Evolutionary conservation across 2,329 filamentous ascomycete genomes (phyloP), one percentile per base, ranked within the genome.

Genomic region (Cryphonectria nitschkei): DNA sequence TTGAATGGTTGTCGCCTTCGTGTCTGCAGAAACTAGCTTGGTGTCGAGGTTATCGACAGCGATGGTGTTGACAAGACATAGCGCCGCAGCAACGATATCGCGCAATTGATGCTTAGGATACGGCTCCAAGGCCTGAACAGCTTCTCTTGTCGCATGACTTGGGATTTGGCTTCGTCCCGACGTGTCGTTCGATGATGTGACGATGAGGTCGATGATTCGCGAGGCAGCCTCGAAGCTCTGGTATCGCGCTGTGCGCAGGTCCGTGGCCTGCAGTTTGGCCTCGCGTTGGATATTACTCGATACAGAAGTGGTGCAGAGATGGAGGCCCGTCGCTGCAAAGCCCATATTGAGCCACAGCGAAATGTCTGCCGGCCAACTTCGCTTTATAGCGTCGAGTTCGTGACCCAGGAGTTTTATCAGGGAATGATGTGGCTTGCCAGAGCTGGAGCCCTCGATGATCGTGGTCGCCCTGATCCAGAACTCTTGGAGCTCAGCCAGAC

Each of bases 401-500:
- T n/a, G 34, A 11, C 9, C 34, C 13, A 61, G 19, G 16, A 61
- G 58, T 19, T 39, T 39, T 9, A 22, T 9, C 32, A 61, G 2
- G 9, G 58, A 22, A 16, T 61, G 58, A 32, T 61, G 58, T 7
- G 58, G 19, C 34, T 61, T 34, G 58, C 58, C 58, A 7, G 58
- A 61, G 58, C 58, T 39, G 19, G 34, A n/a, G 16, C 19, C 58
- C 7, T 61, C 58, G 16, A 61, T 37, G 34, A 61, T 61, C 4
- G 58, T 61, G 58, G 58, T 61, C 8, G 32, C 16, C 22, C 34
- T 39, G 58, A 61, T 61, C 58, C 58, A 61, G 58, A 37, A 61
- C 58, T 61, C 58, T n/a, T 61, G 34, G 9, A 61, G 58, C 58
- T 61, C 58, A 11, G 58, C 58, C 58, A n/a, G 34, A 34, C 58